Conservation (phyloP, 306 rosid species). For the Datisca glomerata region DNA sequence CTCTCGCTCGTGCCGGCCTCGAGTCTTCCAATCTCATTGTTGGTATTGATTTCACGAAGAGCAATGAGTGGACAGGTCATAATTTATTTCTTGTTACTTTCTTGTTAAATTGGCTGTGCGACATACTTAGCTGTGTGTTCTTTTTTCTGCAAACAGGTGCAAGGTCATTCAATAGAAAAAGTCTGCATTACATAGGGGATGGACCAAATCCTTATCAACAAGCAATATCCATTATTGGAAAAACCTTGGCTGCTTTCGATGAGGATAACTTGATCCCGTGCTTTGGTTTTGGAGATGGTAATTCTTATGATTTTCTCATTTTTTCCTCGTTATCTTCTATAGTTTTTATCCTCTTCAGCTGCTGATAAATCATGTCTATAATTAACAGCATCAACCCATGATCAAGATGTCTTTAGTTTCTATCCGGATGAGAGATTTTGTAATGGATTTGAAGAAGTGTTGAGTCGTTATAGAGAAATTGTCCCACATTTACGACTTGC, state of each 20-base stretch:
- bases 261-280: conserved; percentile 94
- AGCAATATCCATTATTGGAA: conserved; percentile 84
- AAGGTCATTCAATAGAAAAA: conserved; percentile 70
- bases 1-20: conserved; percentile 67
- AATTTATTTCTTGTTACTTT: conserved; percentile 6
- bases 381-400: conserved; percentile 82
- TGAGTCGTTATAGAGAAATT: conserved; percentile 59
- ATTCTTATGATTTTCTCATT: conserved; percentile 4
- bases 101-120: conserved; percentile 4
- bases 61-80: conserved; percentile 99
- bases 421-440: conserved; percentile 64
- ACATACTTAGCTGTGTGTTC: conserved; percentile 15
- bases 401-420: conserved; percentile 94
- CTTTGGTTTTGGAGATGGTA: conserved; percentile 98
- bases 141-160: conserved; percentile 36
- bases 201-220: conserved; percentile 93
- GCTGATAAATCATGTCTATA: conserved; percentile 13
- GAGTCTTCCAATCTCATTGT: conserved; percentile 95
- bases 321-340: neutral
- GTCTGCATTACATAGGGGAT: conserved; percentile 81
- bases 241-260: conserved; percentile 75
- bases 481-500: conserved; percentile 82
- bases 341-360: neutral
- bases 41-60: conserved; percentile 95
- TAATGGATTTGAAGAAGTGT: conserved; percentile 93